Evolutionary conservation across 495 filamentous ascomycete species (phyloP), one percentile per base, ranked within the genome.

Genomic region (Hypomontagnella submonticulosa): DNA sequence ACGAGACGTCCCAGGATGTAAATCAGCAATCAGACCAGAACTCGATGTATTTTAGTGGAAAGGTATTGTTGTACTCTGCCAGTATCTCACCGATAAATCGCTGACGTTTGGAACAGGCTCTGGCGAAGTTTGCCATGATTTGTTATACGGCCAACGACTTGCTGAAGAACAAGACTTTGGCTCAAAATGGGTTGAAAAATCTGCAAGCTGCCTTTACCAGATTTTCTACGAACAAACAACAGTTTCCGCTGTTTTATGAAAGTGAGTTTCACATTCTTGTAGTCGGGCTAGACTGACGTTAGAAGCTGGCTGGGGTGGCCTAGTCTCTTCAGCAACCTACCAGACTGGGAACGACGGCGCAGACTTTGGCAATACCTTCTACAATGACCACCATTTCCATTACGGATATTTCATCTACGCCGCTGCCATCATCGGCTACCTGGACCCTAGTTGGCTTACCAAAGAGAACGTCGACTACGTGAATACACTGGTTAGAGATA

Each of bases 341-440:
- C 72, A 75, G n/a, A 92, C 84, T 10, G 85, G 89, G 8, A 86
- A 97, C 67, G 65, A 82, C 4, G 87, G 88, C 6, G 83, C 76
- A 38, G 92, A 96, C 70, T 95, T 93, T 71, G 92, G 92, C 50
- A 93, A 93, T 69, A 87, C 88, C 1, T 87, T 86, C 62, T 97
- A 97, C 81, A 97, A 97, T 71, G 95, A 99, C 71, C 96, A 98
- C 70, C 96, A 99, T 75, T 99, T 99, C 78, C 96, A 97, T 71
- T 85, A 83, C 61, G 86, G 89, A 33, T 97, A 99, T 75, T 96
- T 96, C 77, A 89, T 99, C 73, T 92, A 91, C 59, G 84, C 92
- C 0, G 95, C 92, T 7, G 90, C 95, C 7, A 85, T 95, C 43
- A 92, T 98, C 49, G 93, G 86, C 7, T 81, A 89, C 53, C 83